Evolutionary conservation across 164 flowering plant genomes (phyloP).

Genomic region (Malania oleifera): DNA sequence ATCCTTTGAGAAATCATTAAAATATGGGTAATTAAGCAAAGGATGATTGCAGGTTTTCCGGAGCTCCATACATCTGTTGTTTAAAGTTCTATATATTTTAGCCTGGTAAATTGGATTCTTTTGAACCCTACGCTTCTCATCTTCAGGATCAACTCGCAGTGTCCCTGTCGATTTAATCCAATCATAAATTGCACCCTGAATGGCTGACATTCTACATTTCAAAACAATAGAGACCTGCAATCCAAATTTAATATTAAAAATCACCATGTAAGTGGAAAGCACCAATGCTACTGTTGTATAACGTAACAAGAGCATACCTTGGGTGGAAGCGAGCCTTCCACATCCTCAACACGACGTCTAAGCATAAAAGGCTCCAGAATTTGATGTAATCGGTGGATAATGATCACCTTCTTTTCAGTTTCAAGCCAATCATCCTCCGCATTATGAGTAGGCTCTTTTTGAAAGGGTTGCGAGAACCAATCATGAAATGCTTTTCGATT

Average conservation of each 20-base stretch:
- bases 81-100: constrained; percentile 59
- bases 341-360: constrained; percentile 99
- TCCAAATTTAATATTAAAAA: constrained; percentile 9
- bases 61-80: constrained; percentile 97
- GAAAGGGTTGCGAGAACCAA: constrained; percentile 98
- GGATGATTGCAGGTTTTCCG: constrained; percentile 98
- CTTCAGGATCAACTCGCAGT: constrained; percentile 92
- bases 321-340: constrained; percentile 97
- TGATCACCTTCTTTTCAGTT: constrained; percentile 95
- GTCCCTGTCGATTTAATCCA: constrained; percentile 98
- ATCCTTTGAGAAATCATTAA: constrained; percentile 70
- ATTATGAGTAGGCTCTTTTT: constrained; percentile 78
- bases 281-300: background rate
- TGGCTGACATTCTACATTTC: constrained; percentile 90
- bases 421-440: constrained; percentile 99
- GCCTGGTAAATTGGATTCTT: constrained; percentile 71
- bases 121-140: constrained; percentile 65
- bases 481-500: constrained; percentile 98
- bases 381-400: constrained; percentile 97
- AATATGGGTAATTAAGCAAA: constrained; percentile 90
- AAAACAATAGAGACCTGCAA: constrained; percentile 87
- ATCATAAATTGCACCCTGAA: constrained; percentile 92
- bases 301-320: constrained; percentile 67
- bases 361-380: constrained; percentile 99
- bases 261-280: constrained; percentile 1